phyloP scores from a whole-genome alignment of 805 yeast genomes.

The Ogataea angusta region DNA sequence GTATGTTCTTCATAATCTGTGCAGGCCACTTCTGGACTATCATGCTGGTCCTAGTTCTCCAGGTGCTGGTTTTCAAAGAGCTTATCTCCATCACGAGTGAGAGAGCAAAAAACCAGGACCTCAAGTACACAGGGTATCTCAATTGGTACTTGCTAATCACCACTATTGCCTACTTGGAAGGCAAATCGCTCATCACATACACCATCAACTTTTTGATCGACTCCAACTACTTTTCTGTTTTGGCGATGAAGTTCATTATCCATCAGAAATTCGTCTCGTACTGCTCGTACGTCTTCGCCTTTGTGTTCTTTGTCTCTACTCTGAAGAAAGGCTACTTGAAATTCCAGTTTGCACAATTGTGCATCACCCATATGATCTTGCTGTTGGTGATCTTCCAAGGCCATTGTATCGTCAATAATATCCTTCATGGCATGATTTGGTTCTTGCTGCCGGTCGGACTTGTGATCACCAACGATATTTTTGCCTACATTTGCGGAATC shows the following conservation, averaged over 20 bases:
- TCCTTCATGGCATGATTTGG: conserved; percentile 91
- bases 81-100: conserved; percentile 82
- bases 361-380: conserved; percentile 91
- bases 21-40: conserved; percentile 87
- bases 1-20: conserved; percentile 65
- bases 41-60: conserved; percentile 64
- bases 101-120: conserved; percentile 71
- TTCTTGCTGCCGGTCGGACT: conserved; percentile 86
- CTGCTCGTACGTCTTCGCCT: conserved; percentile 79
- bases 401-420: conserved; percentile 85
- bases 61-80: conserved; percentile 84
- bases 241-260: conserved; percentile 32
- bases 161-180: conserved; percentile 87
- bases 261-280: conserved; percentile 86
- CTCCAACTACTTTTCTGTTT: conserved; percentile 26
- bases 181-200: conserved; percentile 72
- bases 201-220: conserved; percentile 26
- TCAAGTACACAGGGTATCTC: conserved; percentile 78
- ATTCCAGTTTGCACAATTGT: conserved; percentile 91
- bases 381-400: conserved; percentile 90
- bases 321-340: conserved; percentile 84
- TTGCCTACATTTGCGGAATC: conserved; percentile 95
- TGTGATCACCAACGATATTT: conserved; percentile 91
- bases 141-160: conserved; percentile 91
- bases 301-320: conserved; percentile 85